A percentile compares a stretch with the other conserved stretches of the same genome.
phyloP scores from a whole-genome alignment of 345 rosid species.

The Barbarea vulgaris region DNA sequence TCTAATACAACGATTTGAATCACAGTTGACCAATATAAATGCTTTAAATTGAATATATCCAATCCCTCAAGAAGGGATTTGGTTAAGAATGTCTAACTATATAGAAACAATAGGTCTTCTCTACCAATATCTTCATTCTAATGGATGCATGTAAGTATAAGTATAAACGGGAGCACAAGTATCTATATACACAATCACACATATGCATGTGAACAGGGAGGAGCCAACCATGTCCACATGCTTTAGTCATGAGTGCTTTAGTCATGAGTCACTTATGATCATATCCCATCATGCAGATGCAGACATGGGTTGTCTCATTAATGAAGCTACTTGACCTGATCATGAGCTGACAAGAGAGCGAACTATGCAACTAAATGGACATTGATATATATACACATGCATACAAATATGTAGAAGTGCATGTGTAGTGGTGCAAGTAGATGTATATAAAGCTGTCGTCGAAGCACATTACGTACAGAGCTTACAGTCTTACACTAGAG shows the following conservation, averaged over 20 bases:
- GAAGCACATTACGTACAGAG: constrained; percentile 16
- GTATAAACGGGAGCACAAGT: constrained; percentile 6
- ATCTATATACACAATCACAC: constrained; percentile 2
- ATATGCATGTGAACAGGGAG: constrained; percentile 2
- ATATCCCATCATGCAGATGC: constrained; percentile 26
- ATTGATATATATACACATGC: constrained; percentile 17
- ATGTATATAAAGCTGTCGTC: constrained; percentile 23
- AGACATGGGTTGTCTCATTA: constrained; percentile 25
- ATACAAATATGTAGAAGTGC: constrained; percentile 20
- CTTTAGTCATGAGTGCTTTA: constrained; percentile 21
- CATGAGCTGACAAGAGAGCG: constrained; percentile 29
- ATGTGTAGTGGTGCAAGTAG: constrained; percentile 37
- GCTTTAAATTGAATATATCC: not conserved
- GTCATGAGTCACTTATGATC: constrained; percentile 23
- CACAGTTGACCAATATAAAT: constrained; percentile 3
- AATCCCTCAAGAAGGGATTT: not conserved
- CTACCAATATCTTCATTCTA: not conserved
- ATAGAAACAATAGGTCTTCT: not conserved
- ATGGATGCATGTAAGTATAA: constrained; percentile 22
- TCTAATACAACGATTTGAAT: not conserved
- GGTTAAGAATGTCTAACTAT: not conserved
- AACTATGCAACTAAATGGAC: constrained; percentile 17
- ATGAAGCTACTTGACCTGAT: constrained; percentile 27
- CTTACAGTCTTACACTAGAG: no score
- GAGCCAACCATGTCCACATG: constrained; percentile 26